These are phyloP conservation scores for Asterochloris erici DNA, from an alignment of 139 green algal genomes.

Conservation along the genomic window DNA sequence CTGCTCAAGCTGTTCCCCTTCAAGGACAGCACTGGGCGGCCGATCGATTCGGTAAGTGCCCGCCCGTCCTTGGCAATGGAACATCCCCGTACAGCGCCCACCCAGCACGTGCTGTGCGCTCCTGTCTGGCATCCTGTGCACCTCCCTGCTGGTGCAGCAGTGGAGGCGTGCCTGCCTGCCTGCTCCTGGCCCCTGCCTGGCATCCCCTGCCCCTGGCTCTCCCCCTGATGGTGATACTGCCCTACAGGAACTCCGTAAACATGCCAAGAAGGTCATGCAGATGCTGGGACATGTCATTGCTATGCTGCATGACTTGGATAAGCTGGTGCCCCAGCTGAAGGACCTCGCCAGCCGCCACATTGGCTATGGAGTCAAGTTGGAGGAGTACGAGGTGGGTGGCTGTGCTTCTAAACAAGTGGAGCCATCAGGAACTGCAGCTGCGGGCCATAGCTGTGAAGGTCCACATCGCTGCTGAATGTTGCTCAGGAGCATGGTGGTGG, in stretches of 20 bases:
- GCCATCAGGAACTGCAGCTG: no score
- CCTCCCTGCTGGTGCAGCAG: not conserved
- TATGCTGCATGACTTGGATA: constrained; percentile 8
- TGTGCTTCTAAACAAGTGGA: not conserved
- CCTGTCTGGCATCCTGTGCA: not conserved
- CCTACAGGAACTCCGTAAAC: constrained; percentile 12
- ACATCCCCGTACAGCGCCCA: no score
- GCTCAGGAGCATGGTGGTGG: no score
- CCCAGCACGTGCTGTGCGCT: no score
- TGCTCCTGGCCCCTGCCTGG: not conserved
- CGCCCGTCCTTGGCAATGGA: no score
- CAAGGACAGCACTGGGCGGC: constrained; percentile 7
- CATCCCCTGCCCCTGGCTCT: no score
- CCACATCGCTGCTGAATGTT: no score
- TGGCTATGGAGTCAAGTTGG: constrained; percentile 23
- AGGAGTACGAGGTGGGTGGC: constrained; percentile 16
- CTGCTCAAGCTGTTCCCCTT: constrained; percentile 30
- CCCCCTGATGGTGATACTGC: not conserved
- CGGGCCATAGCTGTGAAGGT: no score
- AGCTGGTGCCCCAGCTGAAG: constrained; percentile 6
- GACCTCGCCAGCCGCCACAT: constrained; percentile 21
- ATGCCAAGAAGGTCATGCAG: constrained; percentile 20
- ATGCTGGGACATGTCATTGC: constrained; percentile 18
- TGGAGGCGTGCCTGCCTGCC: not conserved
- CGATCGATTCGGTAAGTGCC: no score